Base-by-base conservation (phyloP, 352 stramenopile genomes). In the Sclerospora graminicola region DNA sequence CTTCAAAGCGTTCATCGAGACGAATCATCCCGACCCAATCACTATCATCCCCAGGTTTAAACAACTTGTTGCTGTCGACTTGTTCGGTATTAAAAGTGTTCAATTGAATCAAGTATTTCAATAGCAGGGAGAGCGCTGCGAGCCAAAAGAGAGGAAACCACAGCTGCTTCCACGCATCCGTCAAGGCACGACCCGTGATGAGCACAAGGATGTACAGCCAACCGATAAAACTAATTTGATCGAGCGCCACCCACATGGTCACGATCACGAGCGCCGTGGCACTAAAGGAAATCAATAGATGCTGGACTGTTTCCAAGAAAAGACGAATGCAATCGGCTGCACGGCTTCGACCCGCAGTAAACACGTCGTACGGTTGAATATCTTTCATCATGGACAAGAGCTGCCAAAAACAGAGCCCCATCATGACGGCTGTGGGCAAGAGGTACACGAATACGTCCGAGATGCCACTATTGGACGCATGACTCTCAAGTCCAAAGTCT, bases 71-170 rank as follows among this genome's bases (percentile, higher is more conserved):
- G 16, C 45, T 20, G 9, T 40, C 52, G 40, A 43, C 35, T 18
- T 65, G 41, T 4, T 71, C 52, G 1, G 54, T 57, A 32, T 72
- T 61, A 16, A 90, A 75, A 11, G 60, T 58, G 29, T 59, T 73
- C 14, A 90, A 30, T 41, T 90, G 78, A 45, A 83, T 86, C 15
- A 71, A 9, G 34, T 85, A 90, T 20, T 74, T 82, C 18, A 81
- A 33, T 4, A 76, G 45, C 20, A 83, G 60, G 9, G 71, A 61
- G 5, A 82, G 53, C 10, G 64, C 59, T 30, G 75, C 82, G 1
- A 90, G 59, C 75, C 78, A 90, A 35, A 88, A 90, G 9, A 90
- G 48, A 14, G 78, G 78, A 28, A 83, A 79, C 78, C 78, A 90
- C 8, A 90, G 41, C 29, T 67, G 69, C 37, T 75, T 73, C 78